Evolutionary conservation across 192 early-diverging fungal species (phyloP).

Genomic region (Backusella psychrophila): DNA sequence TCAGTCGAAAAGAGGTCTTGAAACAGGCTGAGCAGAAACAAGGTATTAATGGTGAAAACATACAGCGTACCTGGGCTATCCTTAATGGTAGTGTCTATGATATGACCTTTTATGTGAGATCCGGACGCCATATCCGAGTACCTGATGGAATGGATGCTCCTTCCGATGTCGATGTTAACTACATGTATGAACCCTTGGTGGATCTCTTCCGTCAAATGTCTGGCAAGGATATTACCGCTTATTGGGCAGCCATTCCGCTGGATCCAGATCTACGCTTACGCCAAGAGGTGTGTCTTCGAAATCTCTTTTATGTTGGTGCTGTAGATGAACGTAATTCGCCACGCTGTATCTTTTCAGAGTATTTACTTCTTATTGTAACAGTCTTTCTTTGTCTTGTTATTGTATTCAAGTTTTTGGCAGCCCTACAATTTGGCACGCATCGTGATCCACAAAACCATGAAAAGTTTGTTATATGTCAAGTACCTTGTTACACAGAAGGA

Average conservation of each 20-base stretch:
- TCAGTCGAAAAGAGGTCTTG: slow-evolving; percentile 52
- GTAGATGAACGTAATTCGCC: slow-evolving; percentile 82
- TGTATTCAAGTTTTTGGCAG: slow-evolving; percentile 70
- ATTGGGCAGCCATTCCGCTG: slow-evolving; percentile 56
- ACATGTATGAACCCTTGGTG: slow-evolving; percentile 59
- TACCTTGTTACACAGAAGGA: slow-evolving; percentile 82
- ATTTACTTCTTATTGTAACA: slow-evolving; percentile 81
- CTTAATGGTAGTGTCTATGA: slow-evolving; percentile 73
- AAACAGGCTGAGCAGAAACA: slow-evolving; percentile 42
- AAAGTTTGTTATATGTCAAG: slow-evolving; percentile 74
- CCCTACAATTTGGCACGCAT: slow-evolving; percentile 62
- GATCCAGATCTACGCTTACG: slow-evolving; percentile 38
- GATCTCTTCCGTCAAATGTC: slow-evolving; percentile 62
- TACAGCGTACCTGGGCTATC: slow-evolving; percentile 54
- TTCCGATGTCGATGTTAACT: slow-evolving; percentile 44
- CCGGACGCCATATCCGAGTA: slow-evolving; percentile 43
- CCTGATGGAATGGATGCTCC: slow-evolving; percentile 38
- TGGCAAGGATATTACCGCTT: slow-evolving; percentile 60
- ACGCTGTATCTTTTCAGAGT: slow-evolving; percentile 77
- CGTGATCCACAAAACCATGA: slow-evolving; percentile 64
- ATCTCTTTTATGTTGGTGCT: slow-evolving; percentile 81
- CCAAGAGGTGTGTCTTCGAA: slow-evolving; percentile 74
- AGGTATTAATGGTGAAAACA: slow-evolving; percentile 28
- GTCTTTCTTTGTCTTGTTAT: slow-evolving; percentile 84
- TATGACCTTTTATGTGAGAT: slow-evolving; percentile 63